phyloP scores from a whole-genome alignment of 73 alveolate genomes.

The Stentor coeruleus region DNA sequence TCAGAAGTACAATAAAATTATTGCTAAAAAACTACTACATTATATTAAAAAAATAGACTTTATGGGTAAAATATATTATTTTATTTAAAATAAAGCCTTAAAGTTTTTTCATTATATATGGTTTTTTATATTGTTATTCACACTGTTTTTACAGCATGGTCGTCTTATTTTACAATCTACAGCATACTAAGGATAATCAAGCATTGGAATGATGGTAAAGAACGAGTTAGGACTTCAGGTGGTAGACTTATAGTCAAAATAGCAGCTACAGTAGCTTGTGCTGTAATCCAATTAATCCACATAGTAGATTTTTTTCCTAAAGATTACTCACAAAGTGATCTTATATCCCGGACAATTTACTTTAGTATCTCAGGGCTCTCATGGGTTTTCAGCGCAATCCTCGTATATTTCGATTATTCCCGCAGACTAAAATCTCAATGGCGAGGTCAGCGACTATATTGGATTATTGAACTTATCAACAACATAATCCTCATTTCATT shows the following conservation, averaged over 20 bases:
- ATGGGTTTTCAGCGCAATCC: slow-evolving; percentile 1
- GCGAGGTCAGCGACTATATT: slow-evolving; percentile 14
- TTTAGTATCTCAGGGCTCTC: background rate
- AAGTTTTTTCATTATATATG: too few relatives aligned
- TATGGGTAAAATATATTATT: too few relatives aligned
- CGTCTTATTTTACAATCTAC: background rate
- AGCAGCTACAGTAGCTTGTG: background rate
- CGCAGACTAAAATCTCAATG: background rate
- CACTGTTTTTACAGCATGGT: too few relatives aligned
- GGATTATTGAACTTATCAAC: background rate
- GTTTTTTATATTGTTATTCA: too few relatives aligned
- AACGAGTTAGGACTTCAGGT: background rate
- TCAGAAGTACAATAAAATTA: too few relatives aligned
- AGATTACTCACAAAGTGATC: background rate
- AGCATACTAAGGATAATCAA: background rate
- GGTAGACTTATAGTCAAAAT: background rate
- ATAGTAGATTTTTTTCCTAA: background rate
- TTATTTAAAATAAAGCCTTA: too few relatives aligned
- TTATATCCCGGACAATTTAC: background rate
- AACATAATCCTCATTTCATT: background rate
- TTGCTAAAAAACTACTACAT: too few relatives aligned
- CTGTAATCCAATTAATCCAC: background rate
- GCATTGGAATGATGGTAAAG: slow-evolving; percentile 20
- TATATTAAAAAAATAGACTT: too few relatives aligned
- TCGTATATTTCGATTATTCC: background rate